Evolutionary conservation across 805 yeast species (phyloP).

Genomic region (Metschnikowia vanudenii): DNA sequence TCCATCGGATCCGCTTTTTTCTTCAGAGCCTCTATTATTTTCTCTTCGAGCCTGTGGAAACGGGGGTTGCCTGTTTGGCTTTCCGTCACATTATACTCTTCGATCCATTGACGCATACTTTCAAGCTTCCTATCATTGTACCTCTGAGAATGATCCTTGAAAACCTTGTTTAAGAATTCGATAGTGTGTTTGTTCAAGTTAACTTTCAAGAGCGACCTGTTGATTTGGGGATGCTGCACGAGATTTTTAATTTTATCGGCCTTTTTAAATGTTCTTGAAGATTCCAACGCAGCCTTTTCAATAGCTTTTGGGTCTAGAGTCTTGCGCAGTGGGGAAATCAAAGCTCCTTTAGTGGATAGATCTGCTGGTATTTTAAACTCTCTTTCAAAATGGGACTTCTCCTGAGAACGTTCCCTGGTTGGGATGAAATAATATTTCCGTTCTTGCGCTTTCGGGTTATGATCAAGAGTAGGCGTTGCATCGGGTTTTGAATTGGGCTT

Average conservation of each 20-base stretch:
- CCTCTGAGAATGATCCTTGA: constrained; percentile 10
- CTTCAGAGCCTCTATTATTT: constrained; percentile 2
- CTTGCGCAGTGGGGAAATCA: background rate
- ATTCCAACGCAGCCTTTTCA: background rate
- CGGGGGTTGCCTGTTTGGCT: background rate
- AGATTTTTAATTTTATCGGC: background rate
- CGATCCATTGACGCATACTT: constrained; percentile 1
- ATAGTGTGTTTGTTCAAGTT: constrained; percentile 12
- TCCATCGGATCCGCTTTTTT: constrained; percentile 17
- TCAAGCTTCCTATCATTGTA: constrained; percentile 6
- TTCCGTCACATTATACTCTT: constrained; percentile 6
- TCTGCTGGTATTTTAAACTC: too few species aligned
- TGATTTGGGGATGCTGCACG: constrained; percentile 20
- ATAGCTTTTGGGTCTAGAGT: constrained; percentile 8
- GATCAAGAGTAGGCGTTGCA: too few species aligned
- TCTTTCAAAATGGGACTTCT: too few species aligned
- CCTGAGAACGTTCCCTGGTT: too few species aligned
- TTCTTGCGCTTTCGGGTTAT: too few species aligned
- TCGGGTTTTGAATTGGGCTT: too few species aligned
- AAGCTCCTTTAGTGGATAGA: background rate
- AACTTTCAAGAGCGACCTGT: constrained; percentile 10
- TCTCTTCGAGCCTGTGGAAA: constrained; percentile 1
- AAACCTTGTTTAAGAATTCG: constrained; percentile 13
- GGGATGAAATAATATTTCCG: too few species aligned
- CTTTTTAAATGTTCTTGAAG: background rate